These are phyloP conservation scores for Chamaecyparis obtusa DNA, from an alignment of 75 land plant genomes.

Conservation along the genomic window DNA sequence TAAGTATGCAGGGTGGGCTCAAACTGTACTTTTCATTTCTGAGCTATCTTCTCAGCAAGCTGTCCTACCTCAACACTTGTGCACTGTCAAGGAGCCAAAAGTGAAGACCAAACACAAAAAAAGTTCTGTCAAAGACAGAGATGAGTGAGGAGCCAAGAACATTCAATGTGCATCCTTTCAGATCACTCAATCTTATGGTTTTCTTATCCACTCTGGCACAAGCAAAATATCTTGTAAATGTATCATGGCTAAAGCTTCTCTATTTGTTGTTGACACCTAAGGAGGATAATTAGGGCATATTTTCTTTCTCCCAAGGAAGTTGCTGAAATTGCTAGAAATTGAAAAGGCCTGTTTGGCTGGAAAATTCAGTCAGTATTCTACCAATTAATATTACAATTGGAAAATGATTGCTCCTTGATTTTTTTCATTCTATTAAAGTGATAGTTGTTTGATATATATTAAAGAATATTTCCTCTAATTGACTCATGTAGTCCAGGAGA, in stretches of 20 bases:
- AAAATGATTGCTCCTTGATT: not conserved
- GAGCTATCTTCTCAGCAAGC: conserved; percentile 83
- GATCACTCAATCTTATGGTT: not conserved
- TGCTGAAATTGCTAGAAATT: not conserved
- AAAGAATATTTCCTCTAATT: not conserved
- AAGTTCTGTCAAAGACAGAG: not conserved
- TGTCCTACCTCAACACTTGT: conserved; percentile 50
- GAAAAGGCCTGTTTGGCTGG: not conserved
- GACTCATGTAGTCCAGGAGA: not conserved
- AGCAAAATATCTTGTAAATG: not conserved
- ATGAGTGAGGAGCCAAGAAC: conserved; percentile 5
- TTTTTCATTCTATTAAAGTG: not conserved
- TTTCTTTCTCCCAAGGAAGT: not conserved
- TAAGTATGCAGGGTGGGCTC: conserved; percentile 98
- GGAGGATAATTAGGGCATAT: not conserved
- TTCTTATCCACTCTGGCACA: not conserved
- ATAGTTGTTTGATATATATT: not conserved
- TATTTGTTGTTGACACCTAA: not conserved
- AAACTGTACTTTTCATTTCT: conserved; percentile 90
- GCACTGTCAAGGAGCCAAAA: conserved; percentile 27
- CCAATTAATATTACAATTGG: not conserved
- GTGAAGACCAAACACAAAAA: conserved; percentile 16
- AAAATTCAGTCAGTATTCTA: not conserved
- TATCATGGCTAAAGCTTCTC: not conserved
- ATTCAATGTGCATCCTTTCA: not conserved